Conservation (phyloP, 768 basidiomycete genomes). For the Rhodocollybia butyracea region DNA sequence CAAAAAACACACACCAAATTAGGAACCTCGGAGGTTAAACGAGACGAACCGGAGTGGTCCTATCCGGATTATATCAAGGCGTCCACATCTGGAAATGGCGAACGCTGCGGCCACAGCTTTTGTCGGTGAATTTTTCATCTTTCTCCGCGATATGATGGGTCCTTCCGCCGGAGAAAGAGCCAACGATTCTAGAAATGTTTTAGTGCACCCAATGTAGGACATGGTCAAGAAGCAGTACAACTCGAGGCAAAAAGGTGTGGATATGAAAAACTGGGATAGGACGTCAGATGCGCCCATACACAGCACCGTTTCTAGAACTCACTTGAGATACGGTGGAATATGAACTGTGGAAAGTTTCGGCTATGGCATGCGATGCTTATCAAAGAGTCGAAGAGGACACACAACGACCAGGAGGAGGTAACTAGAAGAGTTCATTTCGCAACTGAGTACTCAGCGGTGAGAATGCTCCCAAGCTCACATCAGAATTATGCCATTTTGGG, state of each 20-base stretch:
- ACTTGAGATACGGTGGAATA: not conserved
- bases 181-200: not conserved
- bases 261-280: not conserved
- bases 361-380: not conserved
- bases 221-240: not conserved
- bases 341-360: not conserved
- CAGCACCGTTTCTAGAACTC: not conserved
- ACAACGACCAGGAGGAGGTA: not conserved
- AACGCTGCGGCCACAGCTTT: not conserved
- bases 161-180: not conserved
- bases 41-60: not conserved
- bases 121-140: slow-evolving; percentile 1
- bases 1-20: slow-evolving; percentile 5
- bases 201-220: not conserved
- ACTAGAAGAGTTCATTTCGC: not conserved
- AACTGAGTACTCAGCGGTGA: not conserved
- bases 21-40: not conserved
- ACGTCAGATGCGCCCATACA: not conserved
- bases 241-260: not conserved
- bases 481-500: not conserved
- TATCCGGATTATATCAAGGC: not conserved
- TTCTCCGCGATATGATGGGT: not conserved
- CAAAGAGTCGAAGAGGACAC: not conserved
- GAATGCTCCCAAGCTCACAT: not conserved
- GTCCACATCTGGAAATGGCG: not conserved